Conservation (phyloP, 2,329 filamentous ascomycete genomes). For the Phaeophleospora eucalypticola region DNA sequence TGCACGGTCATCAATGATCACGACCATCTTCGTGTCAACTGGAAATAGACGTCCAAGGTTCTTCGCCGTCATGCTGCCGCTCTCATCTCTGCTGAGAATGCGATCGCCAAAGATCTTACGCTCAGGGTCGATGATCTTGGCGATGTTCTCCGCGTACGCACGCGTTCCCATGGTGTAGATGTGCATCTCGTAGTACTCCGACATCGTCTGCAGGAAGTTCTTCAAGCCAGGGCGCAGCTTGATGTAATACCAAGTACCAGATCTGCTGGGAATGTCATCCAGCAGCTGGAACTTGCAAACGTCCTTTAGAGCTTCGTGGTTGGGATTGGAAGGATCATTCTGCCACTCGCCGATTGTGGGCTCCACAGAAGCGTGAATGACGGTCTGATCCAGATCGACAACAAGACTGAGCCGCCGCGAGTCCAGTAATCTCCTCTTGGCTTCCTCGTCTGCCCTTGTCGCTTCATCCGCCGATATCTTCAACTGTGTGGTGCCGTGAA, state of each 20-base stretch:
- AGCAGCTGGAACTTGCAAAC: constrained; percentile 83
- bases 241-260: constrained; percentile 94
- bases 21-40: constrained; percentile 97
- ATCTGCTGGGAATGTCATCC: constrained; percentile 74
- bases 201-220: constrained; percentile 73
- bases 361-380: constrained; percentile 96
- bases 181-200: constrained; percentile 85
- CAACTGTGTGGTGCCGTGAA: constrained; percentile 82
- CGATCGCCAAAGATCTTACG: constrained; percentile 87
- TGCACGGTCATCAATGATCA: constrained; percentile 94
- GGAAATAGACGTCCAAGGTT: constrained; percentile 87
- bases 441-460: constrained; percentile 74
- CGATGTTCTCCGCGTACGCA: constrained; percentile 90
- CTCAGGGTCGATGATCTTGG: constrained; percentile 86
- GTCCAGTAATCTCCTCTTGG: constrained; percentile 75
- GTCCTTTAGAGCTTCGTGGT: constrained; percentile 84
- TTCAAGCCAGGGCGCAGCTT: constrained; percentile 86
- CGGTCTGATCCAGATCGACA: constrained; percentile 95
- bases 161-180: constrained; percentile 99
- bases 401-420: constrained; percentile 85
- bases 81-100: constrained; percentile 95
- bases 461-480: constrained; percentile 82
- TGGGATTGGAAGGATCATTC: constrained; percentile 79
- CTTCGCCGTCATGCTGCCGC: constrained; percentile 87
- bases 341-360: constrained; percentile 96